Evolutionary conservation across 148 eudicot genomes (phyloP).

Genomic region (Persicaria maculosa): DNA sequence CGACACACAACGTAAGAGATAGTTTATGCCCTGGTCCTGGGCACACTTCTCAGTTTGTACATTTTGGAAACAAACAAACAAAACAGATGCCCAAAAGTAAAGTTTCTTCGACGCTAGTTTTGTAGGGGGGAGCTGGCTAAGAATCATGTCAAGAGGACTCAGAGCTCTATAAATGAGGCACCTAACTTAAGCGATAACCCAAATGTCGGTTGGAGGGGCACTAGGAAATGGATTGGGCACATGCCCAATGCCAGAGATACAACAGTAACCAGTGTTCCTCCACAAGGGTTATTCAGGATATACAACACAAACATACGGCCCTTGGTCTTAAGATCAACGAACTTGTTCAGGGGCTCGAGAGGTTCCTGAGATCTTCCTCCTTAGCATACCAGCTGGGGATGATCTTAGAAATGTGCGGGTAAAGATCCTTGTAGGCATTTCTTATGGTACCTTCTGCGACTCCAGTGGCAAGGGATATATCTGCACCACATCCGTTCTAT

Average conservation of each 20-base stretch:
- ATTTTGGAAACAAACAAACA: neutral
- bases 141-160: too few species aligned
- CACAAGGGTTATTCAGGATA: neutral
- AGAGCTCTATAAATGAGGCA: neutral
- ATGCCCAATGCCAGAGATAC: neutral
- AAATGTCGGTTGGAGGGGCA: neutral
- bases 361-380: constrained; percentile 22
- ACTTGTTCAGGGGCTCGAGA: constrained; percentile 14
- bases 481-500: constrained; percentile 8
- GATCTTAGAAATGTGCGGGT: constrained; percentile 22
- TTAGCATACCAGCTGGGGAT: constrained; percentile 28
- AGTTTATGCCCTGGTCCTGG: neutral
- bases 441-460: constrained; percentile 28
- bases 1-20: neutral
- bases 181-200: constrained; percentile 1
- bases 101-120: too few species aligned
- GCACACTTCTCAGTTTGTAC: neutral
- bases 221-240: neutral
- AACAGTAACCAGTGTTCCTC: neutral
- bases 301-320: neutral
- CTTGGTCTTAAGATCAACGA: neutral
- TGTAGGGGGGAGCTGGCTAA: too few species aligned
- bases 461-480: constrained; percentile 24
- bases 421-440: constrained; percentile 27
- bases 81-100: too few species aligned